Percentiles rank a stretch among this genome's conserved stretches.
phyloP scores from a whole-genome alignment of 371 early-diverging fungal genomes.

The Sporodiniella umbellata region DNA sequence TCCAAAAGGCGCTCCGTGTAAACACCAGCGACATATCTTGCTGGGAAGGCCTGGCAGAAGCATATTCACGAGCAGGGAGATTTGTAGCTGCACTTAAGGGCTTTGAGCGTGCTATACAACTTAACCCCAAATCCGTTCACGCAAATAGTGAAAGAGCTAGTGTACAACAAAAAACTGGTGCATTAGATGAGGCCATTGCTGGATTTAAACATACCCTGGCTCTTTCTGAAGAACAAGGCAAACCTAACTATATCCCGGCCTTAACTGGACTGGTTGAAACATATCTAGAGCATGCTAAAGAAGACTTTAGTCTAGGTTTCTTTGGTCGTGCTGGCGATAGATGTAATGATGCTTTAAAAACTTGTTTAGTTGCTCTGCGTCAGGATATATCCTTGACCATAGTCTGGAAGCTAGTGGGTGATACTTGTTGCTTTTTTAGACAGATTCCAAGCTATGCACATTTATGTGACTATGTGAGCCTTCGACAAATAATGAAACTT shows the following conservation, averaged over 20 bases:
- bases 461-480: constrained; percentile 33
- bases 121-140: constrained; percentile 53
- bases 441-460: constrained; percentile 46
- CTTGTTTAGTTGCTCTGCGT: constrained; percentile 23
- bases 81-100: constrained; percentile 81
- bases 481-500: constrained; percentile 34
- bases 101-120: constrained; percentile 67
- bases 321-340: constrained; percentile 70
- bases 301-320: constrained; percentile 64
- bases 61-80: constrained; percentile 83
- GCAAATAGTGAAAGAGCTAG: constrained; percentile 55
- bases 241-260: constrained; percentile 48
- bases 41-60: constrained; percentile 90
- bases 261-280: constrained; percentile 65
- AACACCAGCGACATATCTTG: constrained; percentile 62
- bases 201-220: constrained; percentile 47
- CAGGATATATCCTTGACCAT: constrained; percentile 37
- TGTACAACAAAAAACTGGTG: constrained; percentile 63
- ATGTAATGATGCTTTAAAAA: constrained; percentile 47
- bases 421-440: constrained; percentile 58
- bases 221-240: constrained; percentile 37
- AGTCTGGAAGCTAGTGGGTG: constrained; percentile 73
- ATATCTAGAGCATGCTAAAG: constrained; percentile 59
- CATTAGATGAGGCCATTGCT: constrained; percentile 61
- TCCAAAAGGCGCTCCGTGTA: constrained; percentile 78